Evolutionary conservation across 1,139 yeast genomes (phyloP).

Genomic region (Pichia sp.): DNA sequence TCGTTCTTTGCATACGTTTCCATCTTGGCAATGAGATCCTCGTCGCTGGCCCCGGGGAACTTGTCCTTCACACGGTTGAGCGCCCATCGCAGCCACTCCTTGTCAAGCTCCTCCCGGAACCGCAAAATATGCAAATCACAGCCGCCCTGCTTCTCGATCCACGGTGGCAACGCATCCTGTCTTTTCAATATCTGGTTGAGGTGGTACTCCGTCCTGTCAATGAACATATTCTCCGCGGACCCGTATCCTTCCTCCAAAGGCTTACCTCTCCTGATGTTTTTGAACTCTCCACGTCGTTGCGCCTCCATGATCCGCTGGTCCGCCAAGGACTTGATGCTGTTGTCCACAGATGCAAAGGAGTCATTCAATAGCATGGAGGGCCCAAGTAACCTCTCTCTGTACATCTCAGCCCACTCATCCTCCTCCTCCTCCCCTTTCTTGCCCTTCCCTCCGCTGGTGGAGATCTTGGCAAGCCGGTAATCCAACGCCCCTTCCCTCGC

Average conservation of each 20-base stretch:
- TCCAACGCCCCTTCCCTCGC: slow-evolving; percentile 69
- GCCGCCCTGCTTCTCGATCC: slow-evolving; percentile 77
- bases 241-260: slow-evolving; percentile 45
- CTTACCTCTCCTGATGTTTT: slow-evolving; percentile 57
- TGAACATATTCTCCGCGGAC: slow-evolving; percentile 35
- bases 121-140: slow-evolving; percentile 43
- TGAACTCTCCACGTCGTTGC: slow-evolving; percentile 65
- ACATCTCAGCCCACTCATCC: slow-evolving; percentile 57
- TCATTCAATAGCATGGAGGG: slow-evolving; percentile 48
- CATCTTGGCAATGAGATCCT: slow-evolving; percentile 20
- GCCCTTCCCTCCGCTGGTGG: slow-evolving; percentile 19
- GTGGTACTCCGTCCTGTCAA: slow-evolving; percentile 61
- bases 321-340: slow-evolving; percentile 61
- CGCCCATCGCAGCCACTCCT: slow-evolving; percentile 41
- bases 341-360: slow-evolving; percentile 44
- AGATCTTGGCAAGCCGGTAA: slow-evolving; percentile 47
- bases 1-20: slow-evolving; percentile 15
- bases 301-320: slow-evolving; percentile 72
- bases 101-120: slow-evolving; percentile 44
- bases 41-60: slow-evolving; percentile 18
- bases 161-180: slow-evolving; percentile 80
- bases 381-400: slow-evolving; percentile 59
- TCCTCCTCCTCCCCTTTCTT: slow-evolving; percentile 27
- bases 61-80: slow-evolving; percentile 31
- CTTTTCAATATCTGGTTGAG: slow-evolving; percentile 65